phyloP scores from a whole-genome alignment of 129 eudicot genomes.

The Flaveria trinervia region DNA sequence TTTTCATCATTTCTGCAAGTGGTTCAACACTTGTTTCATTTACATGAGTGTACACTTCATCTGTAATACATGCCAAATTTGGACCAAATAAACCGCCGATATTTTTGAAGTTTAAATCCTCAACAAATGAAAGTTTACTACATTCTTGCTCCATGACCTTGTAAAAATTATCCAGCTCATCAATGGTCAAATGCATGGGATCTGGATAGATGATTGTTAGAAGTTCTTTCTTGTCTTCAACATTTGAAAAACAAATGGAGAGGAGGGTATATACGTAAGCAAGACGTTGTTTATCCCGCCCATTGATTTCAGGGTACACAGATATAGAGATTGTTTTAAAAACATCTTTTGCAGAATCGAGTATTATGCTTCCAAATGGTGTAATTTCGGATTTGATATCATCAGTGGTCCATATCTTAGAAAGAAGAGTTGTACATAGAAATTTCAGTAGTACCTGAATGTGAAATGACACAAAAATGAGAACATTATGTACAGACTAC shows the following conservation, averaged over 20 bases:
- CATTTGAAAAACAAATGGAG: conserved; percentile 61
- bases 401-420: conserved; percentile 78
- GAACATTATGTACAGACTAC: neutral
- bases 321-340: conserved; percentile 51
- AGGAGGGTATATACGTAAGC: conserved; percentile 69
- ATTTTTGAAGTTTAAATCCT: conserved; percentile 79
- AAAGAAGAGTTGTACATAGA: conserved; percentile 66
- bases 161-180: conserved; percentile 51
- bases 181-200: conserved; percentile 19
- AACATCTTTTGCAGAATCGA: conserved; percentile 55
- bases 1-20: conserved; percentile 74
- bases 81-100: conserved; percentile 61
- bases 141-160: conserved; percentile 72
- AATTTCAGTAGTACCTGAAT: conserved; percentile 76
- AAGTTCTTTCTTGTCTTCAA: conserved; percentile 39
- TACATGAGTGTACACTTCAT: conserved; percentile 67
- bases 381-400: conserved; percentile 70
- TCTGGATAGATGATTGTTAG: conserved; percentile 20
- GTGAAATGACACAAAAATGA: conserved; percentile 20
- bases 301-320: conserved; percentile 76
- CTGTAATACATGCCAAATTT: conserved; percentile 56
- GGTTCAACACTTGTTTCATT: conserved; percentile 73
- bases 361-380: conserved; percentile 52
- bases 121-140: conserved; percentile 59
- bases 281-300: conserved; percentile 71